These are phyloP conservation scores for Chenopodium berlandieri DNA, from an alignment of 148 eudicot genomes.

Conservation along the genomic window DNA sequence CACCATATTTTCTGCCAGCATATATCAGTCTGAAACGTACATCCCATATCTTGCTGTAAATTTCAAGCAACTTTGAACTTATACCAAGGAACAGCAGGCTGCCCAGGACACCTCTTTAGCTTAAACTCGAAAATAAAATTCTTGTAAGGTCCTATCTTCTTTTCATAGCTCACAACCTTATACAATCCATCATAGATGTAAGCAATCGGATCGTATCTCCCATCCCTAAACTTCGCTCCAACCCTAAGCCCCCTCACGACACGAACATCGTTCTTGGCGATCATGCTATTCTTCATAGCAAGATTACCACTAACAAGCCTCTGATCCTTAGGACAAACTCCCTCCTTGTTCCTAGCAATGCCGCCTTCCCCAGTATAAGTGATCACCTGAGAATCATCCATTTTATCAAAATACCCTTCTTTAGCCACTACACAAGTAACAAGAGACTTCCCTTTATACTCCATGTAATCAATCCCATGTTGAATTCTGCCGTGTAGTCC, in stretches of 20 bases:
- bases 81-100: constrained; percentile 26
- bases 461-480: constrained; percentile 40
- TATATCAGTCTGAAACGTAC: neutral
- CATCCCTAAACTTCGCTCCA: too few relatives aligned
- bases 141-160: constrained; percentile 18
- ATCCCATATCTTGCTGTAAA: neutral
- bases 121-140: constrained; percentile 45
- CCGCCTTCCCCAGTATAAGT: constrained; percentile 54
- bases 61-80: neutral
- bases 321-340: constrained; percentile 36
- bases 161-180: constrained; percentile 18
- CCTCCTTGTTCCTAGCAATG: neutral
- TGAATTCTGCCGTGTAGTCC: constrained; percentile 17
- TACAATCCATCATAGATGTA: constrained; percentile 55
- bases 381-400: too few relatives aligned
- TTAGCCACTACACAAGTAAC: constrained; percentile 49
- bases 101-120: constrained; percentile 33
- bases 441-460: neutral
- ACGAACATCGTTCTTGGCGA: constrained; percentile 36
- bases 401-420: constrained; percentile 36
- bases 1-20: neutral
- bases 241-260: constrained; percentile 35
- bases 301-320: constrained; percentile 44
- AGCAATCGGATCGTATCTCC: neutral
- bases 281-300: constrained; percentile 52